These are phyloP conservation scores for Apiospora pterosperma DNA, from an alignment of 2,329 filamentous ascomycete species.

Conservation along the genomic window DNA sequence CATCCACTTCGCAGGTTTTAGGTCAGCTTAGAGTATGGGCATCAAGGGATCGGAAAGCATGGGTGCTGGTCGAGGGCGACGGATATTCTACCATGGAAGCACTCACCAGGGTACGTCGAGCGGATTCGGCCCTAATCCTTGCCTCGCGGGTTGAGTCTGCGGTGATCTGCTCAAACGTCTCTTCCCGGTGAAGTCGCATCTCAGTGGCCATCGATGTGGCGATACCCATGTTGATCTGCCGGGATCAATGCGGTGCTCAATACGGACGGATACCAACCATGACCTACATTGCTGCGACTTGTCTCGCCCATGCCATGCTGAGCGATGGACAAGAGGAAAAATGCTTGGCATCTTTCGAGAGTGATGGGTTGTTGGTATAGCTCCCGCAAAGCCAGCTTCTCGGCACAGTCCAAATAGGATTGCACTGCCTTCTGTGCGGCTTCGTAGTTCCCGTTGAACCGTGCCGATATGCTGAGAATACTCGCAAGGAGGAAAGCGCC, in stretches of 20 bases:
- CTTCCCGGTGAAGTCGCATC: constrained; percentile 53
- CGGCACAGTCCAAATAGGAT: constrained; percentile 50
- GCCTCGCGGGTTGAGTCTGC: constrained; percentile 39
- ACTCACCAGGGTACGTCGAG: constrained; percentile 40
- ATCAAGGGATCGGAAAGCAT: not conserved
- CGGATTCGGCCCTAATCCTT: constrained; percentile 51
- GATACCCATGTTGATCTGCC: constrained; percentile 53
- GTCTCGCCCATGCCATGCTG: constrained; percentile 54
- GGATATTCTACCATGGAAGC: constrained; percentile 31
- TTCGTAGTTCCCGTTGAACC: constrained; percentile 47
- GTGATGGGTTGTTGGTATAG: constrained; percentile 47
- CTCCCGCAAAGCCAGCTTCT: constrained; percentile 43
- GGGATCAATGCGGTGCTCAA: constrained; percentile 13
- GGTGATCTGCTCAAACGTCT: constrained; percentile 43
- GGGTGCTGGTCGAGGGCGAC: not conserved
- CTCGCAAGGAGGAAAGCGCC: constrained; percentile 53
- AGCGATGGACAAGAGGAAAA: constrained; percentile 56
- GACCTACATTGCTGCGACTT: constrained; percentile 51
- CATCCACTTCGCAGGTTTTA: constrained; percentile 45
- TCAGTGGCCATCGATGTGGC: constrained; percentile 53
- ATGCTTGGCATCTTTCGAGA: constrained; percentile 54
- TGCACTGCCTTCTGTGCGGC: constrained; percentile 47
- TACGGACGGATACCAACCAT: not conserved
- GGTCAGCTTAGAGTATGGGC: not conserved
- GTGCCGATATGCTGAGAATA: constrained; percentile 54